These are phyloP conservation scores for Actinomortierella ambigua DNA, from an alignment of 371 early-diverging fungal genomes.

Conservation along the genomic window DNA sequence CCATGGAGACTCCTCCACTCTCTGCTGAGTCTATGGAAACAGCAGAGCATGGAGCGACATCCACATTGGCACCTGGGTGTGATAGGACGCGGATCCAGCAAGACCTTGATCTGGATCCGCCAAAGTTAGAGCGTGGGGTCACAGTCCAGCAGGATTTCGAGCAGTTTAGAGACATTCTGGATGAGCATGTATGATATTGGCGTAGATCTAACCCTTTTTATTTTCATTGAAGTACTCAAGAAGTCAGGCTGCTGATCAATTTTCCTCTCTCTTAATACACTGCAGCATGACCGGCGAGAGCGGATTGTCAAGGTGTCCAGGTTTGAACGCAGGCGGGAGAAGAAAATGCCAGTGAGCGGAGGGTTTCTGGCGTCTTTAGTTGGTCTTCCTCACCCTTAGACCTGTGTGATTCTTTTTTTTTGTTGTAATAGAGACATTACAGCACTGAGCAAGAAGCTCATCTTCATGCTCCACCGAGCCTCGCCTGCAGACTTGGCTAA, in stretches of 20 bases:
- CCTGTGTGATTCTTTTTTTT: too few species aligned
- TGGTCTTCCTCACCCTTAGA: too few species aligned
- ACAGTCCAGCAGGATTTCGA: slow-evolving; percentile 27
- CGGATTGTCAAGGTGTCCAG: slow-evolving; percentile 66
- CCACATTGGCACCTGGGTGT: background rate
- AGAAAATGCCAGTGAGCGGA: too few species aligned
- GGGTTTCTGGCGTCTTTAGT: background rate
- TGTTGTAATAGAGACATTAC: slow-evolving; percentile 73
- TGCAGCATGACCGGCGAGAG: slow-evolving; percentile 60
- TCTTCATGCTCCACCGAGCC: slow-evolving; percentile 67
- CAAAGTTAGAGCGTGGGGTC: slow-evolving; percentile 10
- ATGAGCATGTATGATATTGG: slow-evolving; percentile 25
- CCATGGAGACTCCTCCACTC: slow-evolving; percentile 29
- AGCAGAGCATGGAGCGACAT: slow-evolving; percentile 1
- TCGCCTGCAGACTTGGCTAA: slow-evolving; percentile 31
- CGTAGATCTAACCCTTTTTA: background rate
- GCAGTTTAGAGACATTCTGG: slow-evolving; percentile 34
- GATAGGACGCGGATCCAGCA: background rate
- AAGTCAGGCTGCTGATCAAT: background rate
- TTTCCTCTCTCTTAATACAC: background rate
- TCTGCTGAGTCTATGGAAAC: too few species aligned
- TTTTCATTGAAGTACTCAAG: background rate
- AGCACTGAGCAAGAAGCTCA: slow-evolving; percentile 63
- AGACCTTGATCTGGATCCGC: background rate
- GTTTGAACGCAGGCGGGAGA: slow-evolving; percentile 15